Evolutionary conservation across 164 flowering plant genomes (phyloP), one percentile per base, ranked within the genome.

Genomic region (Kingdonia uniflora): DNA sequence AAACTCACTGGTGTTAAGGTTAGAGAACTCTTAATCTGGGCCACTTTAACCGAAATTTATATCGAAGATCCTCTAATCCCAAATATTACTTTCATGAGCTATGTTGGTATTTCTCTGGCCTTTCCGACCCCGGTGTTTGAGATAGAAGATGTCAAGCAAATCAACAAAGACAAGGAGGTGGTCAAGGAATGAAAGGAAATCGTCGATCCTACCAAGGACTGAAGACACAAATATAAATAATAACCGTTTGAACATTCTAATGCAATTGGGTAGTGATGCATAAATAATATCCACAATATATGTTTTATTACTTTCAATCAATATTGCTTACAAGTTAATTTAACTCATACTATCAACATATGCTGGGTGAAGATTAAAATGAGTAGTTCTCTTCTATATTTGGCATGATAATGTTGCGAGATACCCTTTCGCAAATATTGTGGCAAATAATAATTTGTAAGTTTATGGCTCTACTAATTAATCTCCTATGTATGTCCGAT

Each of bases 1-100:
- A 82, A 82, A 58, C 83, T 87, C 19, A 82, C 80, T 0, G 94
- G 97, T 11, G 87, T 84, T 3, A 90, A 87, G 80, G 59, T 65
- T 39, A 90, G 77, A 74, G 95, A 87, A 81, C 71, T 90, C 45
- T 14, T 82, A 49, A 2, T 86, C 6, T 86, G 95, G 97, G 16
- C 86, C 23, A 61, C 65, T 0, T 49, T 87, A 16, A 38, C 40
- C 20, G 94, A 82, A 0, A 80, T 84, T 20, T 69, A 26, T 33
- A 56, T 79, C 17, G 74, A 78, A 6, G 75, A 73, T 4, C 80
- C 87, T 0, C 67, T 72, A 0, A 55, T 74, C 1, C 76, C 70
- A 13, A 84, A 74, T 67, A 70, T 90, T 63, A 73, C 78, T 5
- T 86, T 82, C 73, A 71, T 72, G 71, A 68, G 66, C 14, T 65